Evolutionary conservation across 805 yeast species (phyloP).

Genomic region (Candida glaebosa): DNA sequence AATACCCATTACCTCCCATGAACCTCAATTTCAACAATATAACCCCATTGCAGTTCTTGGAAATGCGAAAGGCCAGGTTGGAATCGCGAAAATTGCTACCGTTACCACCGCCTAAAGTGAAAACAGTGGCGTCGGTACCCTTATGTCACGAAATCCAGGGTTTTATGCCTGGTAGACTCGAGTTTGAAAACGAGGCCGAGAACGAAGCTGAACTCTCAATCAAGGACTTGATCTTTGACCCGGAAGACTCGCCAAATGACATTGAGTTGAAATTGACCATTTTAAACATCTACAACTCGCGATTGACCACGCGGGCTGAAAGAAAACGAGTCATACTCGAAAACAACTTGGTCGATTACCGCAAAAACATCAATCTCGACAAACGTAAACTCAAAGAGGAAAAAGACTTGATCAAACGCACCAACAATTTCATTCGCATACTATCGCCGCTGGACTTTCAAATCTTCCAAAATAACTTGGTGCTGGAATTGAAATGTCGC

Average conservation of each 20-base stretch:
- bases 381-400: conserved; percentile 87
- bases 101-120: conserved; percentile 77
- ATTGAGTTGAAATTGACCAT: conserved; percentile 86
- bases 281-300: conserved; percentile 83
- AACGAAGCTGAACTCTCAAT: conserved; percentile 94
- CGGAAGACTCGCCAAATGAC: conserved; percentile 85
- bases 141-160: conserved; percentile 97
- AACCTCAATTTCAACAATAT: conserved; percentile 60
- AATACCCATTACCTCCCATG: conserved; percentile 89
- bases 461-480: conserved; percentile 65
- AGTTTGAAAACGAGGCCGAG: conserved; percentile 94
- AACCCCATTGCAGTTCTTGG: conserved; percentile 65
- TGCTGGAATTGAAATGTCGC: conserved; percentile 75
- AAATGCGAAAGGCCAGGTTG: conserved; percentile 62
- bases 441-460: conserved; percentile 81
- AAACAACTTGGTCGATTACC: conserved; percentile 78
- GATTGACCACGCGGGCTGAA: conserved; percentile 89
- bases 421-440: conserved; percentile 78
- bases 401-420: conserved; percentile 69
- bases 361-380: conserved; percentile 76
- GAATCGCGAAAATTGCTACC: conserved; percentile 72
- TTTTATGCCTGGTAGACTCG: conserved; percentile 97
- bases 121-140: conserved; percentile 90
- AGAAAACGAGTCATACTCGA: conserved; percentile 77
- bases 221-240: conserved; percentile 93